Evolutionary conservation across 2,329 filamentous ascomycete species (phyloP).

Genomic region (Cryphonectria parasitica): DNA sequence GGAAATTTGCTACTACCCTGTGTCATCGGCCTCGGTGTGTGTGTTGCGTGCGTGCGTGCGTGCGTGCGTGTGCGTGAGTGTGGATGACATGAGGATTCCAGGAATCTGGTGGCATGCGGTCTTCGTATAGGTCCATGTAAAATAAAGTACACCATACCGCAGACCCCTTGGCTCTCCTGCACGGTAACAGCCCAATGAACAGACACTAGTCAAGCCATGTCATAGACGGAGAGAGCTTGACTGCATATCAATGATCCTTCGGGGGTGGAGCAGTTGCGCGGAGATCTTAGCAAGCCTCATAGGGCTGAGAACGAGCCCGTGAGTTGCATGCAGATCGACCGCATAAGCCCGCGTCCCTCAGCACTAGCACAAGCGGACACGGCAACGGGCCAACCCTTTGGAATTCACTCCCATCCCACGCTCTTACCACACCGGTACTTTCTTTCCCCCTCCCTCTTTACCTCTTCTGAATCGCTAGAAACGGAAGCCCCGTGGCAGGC

Average conservation of each 20-base stretch:
- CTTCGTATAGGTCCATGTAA: not conserved
- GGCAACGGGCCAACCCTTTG: slow-evolving; percentile 8
- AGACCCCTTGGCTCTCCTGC: not conserved
- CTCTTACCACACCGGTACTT: not conserved
- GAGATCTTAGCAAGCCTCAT: slow-evolving; percentile 19
- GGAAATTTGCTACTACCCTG: slow-evolving; percentile 24
- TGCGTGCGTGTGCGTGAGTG: slow-evolving; percentile 15
- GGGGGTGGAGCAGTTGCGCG: slow-evolving; percentile 3
- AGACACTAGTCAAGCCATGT: slow-evolving; percentile 2
- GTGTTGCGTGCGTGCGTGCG: not conserved
- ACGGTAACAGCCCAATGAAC: slow-evolving; percentile 5
- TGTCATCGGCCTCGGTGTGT: slow-evolving; percentile 17
- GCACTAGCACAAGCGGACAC: slow-evolving; percentile 19
- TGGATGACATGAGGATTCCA: slow-evolving; percentile 15
- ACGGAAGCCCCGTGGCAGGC: not conserved
- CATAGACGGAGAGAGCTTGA: not conserved
- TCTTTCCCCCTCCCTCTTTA: not conserved
- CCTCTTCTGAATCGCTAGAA: not conserved
- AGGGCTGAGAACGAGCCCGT: slow-evolving; percentile 27
- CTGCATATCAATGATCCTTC: slow-evolving; percentile 11
- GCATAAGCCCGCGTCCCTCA: slow-evolving; percentile 24
- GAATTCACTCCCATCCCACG: not conserved
- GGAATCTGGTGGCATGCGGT: slow-evolving; percentile 1
- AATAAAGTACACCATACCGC: not conserved
- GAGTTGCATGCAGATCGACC: slow-evolving; percentile 20